A percentile compares a stretch with the other conserved stretches of the same genome.
phyloP scores from a whole-genome alignment of 2,329 filamentous ascomycete genomes.

The Graphiopsis chlorocephala region DNA sequence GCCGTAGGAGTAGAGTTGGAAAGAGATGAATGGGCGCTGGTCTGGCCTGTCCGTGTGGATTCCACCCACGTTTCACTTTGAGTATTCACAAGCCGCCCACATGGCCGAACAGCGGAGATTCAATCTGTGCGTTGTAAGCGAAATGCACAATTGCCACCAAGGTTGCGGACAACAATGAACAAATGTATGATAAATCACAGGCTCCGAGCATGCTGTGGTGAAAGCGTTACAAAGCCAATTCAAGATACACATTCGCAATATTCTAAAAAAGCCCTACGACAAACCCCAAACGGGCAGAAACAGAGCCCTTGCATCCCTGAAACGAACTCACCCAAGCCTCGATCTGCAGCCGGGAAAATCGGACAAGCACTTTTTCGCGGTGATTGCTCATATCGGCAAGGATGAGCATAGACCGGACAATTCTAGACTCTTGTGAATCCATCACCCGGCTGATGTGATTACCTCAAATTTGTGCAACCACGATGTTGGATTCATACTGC shows the following conservation, averaged over 20 bases:
- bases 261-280: background rate
- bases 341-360: background rate
- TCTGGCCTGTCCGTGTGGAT: background rate
- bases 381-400: background rate
- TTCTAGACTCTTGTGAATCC: background rate
- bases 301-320: background rate
- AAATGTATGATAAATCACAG: background rate
- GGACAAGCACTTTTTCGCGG: background rate
- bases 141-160: background rate
- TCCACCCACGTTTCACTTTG: constrained; percentile 6
- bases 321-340: background rate
- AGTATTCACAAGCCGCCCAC: background rate
- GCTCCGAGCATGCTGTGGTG: background rate
- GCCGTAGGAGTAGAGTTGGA: background rate
- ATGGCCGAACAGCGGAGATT: background rate
- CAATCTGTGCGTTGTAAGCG: background rate
- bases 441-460: background rate
- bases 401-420: background rate
- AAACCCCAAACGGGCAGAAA: background rate
- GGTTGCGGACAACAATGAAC: background rate
- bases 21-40: constrained; percentile 8
- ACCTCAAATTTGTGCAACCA: background rate
- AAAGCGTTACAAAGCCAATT: background rate
- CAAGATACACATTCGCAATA: background rate
- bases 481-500: background rate